phyloP scores from a whole-genome alignment of 73 alveolate species.

The Paramecium octaurelia region DNA sequence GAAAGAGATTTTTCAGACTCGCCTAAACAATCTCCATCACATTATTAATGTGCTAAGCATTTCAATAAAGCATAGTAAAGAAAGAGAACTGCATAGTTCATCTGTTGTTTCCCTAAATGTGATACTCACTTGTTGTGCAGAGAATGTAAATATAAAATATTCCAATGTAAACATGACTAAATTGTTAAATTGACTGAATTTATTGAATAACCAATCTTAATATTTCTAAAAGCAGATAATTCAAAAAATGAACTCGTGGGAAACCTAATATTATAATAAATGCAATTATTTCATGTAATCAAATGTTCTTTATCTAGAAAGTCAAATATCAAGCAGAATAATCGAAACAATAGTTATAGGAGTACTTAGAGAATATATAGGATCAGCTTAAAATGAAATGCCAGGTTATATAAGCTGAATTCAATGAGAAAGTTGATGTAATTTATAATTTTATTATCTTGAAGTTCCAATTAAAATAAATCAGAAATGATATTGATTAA shows the following conservation, averaged over 20 bases:
- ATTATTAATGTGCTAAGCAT: not conserved
- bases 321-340: constrained; percentile 1
- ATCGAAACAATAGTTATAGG: not conserved
- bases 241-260: not conserved
- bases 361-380: not conserved
- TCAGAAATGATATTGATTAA: not conserved
- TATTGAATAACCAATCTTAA: not conserved
- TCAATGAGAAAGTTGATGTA: constrained; percentile 3
- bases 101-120: not conserved
- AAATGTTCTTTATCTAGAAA: not conserved
- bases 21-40: not conserved
- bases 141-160: not conserved
- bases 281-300: not conserved
- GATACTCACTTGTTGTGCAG: not conserved
- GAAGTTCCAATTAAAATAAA: not conserved
- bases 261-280: not conserved
- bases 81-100: not conserved
- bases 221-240: not conserved
- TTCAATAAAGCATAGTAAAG: not conserved
- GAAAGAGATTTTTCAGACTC: not conserved
- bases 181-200: not conserved
- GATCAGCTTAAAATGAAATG: not conserved
- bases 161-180: not conserved
- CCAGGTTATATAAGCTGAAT: not conserved
- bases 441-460: not conserved